A percentile compares a stretch with the other conserved stretches of the same genome.
phyloP scores from a whole-genome alignment of 495 filamentous ascomycete genomes.

The Xylaria acuta region DNA sequence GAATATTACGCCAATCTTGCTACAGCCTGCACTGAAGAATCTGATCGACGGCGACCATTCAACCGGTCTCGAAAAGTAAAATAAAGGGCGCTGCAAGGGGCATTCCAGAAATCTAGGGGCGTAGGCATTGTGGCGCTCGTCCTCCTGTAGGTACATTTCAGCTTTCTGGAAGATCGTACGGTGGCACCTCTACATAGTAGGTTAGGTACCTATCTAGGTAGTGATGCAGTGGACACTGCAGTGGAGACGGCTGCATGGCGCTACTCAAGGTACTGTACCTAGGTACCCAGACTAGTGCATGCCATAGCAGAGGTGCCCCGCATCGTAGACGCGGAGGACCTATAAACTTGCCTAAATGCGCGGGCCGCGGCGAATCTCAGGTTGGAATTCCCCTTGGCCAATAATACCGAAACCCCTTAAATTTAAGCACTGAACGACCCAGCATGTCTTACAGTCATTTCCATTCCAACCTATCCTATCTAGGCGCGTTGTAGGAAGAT shows the following conservation, averaged over 20 bases:
- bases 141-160: constrained; percentile 15
- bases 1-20: neutral
- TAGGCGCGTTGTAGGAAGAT: neutral
- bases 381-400: constrained; percentile 3
- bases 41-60: neutral
- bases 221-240: too few species aligned
- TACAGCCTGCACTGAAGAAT: neutral
- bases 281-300: constrained; percentile 2
- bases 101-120: constrained; percentile 14
- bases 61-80: neutral
- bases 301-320: constrained; percentile 8
- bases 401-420: constrained; percentile 13
- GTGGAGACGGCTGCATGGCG: constrained; percentile 1
- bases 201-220: too few species aligned
- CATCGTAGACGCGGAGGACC: neutral
- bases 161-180: neutral
- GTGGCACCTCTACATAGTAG: neutral
- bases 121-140: constrained; percentile 12
- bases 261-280: neutral
- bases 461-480: neutral
- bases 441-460: neutral
- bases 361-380: constrained; percentile 5
- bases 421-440: neutral
- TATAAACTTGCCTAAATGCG: constrained; percentile 5
- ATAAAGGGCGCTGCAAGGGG: constrained; percentile 22